These are phyloP conservation scores for Colletotrichum theobromicola DNA, from an alignment of 2,329 filamentous ascomycete species.

Conservation along the genomic window DNA sequence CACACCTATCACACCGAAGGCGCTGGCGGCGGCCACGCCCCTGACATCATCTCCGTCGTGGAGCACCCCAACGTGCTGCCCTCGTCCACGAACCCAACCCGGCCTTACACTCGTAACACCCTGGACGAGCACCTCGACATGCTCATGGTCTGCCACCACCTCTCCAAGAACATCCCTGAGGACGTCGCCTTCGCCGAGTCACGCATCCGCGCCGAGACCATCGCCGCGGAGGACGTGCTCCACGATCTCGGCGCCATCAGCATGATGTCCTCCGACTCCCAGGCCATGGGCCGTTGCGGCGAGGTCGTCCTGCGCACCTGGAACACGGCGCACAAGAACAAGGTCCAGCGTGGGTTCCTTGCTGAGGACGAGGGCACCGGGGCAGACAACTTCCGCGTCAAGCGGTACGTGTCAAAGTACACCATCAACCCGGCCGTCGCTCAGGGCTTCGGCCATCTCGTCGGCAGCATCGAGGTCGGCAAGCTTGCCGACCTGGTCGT, in stretches of 20 bases:
- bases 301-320: conserved; percentile 93
- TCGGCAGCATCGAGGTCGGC: conserved; percentile 87
- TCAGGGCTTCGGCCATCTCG: conserved; percentile 86
- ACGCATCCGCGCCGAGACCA: conserved; percentile 93
- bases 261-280: conserved; percentile 96
- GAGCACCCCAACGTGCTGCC: conserved; percentile 89
- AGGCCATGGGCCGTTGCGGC: conserved; percentile 96
- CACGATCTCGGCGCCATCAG: conserved; percentile 94
- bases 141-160: conserved; percentile 97
- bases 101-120: conserved; percentile 90
- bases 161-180: conserved; percentile 91
- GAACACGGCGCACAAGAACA: conserved; percentile 98
- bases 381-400: conserved; percentile 91
- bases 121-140: conserved; percentile 97
- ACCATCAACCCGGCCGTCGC: conserved; percentile 93
- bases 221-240: conserved; percentile 93
- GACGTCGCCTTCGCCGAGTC: conserved; percentile 95
- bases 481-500: conserved; percentile 90
- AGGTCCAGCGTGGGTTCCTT: conserved; percentile 78
- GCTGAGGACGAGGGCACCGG: conserved; percentile 79
- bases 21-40: conserved; percentile 91
- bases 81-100: conserved; percentile 89
- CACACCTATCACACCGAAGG: conserved; percentile 98
- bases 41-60: conserved; percentile 94
- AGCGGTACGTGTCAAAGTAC: conserved; percentile 93